Conservation (phyloP, 1,139 yeast species). For the Suhomyces bolitotheri region DNA sequence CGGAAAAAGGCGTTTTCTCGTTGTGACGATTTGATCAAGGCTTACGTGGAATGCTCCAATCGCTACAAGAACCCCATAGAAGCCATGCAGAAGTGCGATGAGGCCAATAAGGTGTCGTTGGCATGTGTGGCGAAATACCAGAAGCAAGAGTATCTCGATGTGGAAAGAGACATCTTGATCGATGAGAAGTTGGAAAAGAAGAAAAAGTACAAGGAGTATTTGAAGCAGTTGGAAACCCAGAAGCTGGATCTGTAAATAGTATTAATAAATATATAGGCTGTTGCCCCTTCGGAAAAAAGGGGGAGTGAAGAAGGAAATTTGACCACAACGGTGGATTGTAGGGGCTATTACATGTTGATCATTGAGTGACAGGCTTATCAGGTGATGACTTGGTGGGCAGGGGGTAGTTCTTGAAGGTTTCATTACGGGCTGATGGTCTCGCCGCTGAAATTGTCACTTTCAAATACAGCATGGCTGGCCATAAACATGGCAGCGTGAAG, state of each 20-base stretch:
- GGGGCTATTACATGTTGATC: no score
- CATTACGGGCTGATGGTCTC: no score
- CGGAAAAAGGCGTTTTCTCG: conserved; percentile 68
- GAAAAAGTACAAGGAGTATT: conserved; percentile 16
- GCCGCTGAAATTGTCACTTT: conserved; percentile 37
- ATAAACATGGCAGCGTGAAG: conserved; percentile 63
- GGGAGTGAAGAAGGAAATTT: no score
- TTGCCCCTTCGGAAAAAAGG: no score
- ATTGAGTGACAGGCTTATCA: no score
- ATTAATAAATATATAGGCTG: not conserved
- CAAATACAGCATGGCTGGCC: conserved; percentile 66
- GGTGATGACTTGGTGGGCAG: no score
- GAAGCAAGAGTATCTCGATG: conserved; percentile 66
- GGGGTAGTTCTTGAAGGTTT: no score
- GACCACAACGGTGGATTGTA: no score
- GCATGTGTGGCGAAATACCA: conserved; percentile 69
- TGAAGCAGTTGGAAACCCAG: conserved; percentile 5
- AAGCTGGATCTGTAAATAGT: conserved; percentile 7
- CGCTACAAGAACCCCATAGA: conserved; percentile 50
- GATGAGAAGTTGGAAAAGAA: conserved; percentile 51
- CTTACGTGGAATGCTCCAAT: conserved; percentile 44
- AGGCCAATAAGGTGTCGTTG: conserved; percentile 31
- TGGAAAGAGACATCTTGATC: conserved; percentile 66
- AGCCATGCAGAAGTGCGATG: conserved; percentile 57
- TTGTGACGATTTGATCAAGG: conserved; percentile 68